These are phyloP conservation scores for Arthrobotrys iridis DNA, from an alignment of 2,329 filamentous ascomycete genomes.

Conservation along the genomic window DNA sequence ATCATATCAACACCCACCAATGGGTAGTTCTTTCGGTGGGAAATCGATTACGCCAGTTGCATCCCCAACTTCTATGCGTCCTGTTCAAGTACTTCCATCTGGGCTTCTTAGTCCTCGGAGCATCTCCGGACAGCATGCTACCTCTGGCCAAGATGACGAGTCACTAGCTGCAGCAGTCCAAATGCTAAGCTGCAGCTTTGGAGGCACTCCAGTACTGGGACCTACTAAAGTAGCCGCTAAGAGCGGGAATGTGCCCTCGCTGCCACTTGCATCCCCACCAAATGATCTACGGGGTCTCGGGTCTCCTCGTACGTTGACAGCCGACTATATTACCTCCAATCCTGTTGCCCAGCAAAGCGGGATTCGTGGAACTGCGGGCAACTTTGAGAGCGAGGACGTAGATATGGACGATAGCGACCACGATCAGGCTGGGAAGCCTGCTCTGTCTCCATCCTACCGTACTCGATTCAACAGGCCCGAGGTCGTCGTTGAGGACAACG, in stretches of 20 bases:
- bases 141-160: constrained; percentile 78
- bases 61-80: constrained; percentile 65
- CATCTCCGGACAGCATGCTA: constrained; percentile 62
- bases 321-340: constrained; percentile 70
- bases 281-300: constrained; percentile 69
- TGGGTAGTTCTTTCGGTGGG: constrained; percentile 51
- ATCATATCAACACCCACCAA: constrained; percentile 50
- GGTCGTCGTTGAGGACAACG: constrained; percentile 55
- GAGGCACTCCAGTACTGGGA: constrained; percentile 75
- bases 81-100: constrained; percentile 55
- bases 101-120: constrained; percentile 46
- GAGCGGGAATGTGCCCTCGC: constrained; percentile 84
- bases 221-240: constrained; percentile 71
- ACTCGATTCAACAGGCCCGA: constrained; percentile 50
- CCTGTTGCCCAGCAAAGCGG: constrained; percentile 72
- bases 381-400: constrained; percentile 66
- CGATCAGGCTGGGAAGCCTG: constrained; percentile 55
- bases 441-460: constrained; percentile 38
- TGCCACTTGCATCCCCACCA: constrained; percentile 81
- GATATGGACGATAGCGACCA: constrained; percentile 77
- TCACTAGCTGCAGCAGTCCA: constrained; percentile 91
- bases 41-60: constrained; percentile 65
- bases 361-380: constrained; percentile 68
- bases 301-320: constrained; percentile 62
- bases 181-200: constrained; percentile 88